Evolutionary conservation across 2,329 filamentous ascomycete genomes (phyloP).

Genomic region (Pyrenophora seminiperda): DNA sequence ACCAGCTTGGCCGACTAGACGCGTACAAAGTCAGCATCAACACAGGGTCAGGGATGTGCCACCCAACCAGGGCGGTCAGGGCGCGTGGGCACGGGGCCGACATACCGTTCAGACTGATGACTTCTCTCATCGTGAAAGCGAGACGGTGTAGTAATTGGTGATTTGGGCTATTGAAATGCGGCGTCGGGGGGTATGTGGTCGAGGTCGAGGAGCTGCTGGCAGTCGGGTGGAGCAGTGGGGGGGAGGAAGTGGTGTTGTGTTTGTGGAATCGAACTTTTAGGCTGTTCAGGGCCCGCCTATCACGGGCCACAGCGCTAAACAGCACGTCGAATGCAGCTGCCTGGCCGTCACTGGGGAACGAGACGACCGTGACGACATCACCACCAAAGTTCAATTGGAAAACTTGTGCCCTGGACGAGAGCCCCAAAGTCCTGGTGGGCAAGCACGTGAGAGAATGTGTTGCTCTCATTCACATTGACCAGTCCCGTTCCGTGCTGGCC

Average conservation of each 20-base stretch:
- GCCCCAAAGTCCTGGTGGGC: conserved; percentile 14
- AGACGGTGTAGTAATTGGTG: conserved; percentile 35
- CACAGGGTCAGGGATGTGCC: conserved; percentile 29
- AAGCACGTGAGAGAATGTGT: conserved; percentile 21
- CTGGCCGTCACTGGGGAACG: conserved; percentile 7
- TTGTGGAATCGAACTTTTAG: conserved; percentile 23
- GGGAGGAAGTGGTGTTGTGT: conserved; percentile 29
- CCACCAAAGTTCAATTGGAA: neutral
- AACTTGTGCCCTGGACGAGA: conserved; percentile 6
- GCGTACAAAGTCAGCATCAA: conserved; percentile 60
- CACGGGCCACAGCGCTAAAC: conserved; percentile 17
- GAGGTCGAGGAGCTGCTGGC: conserved; percentile 28
- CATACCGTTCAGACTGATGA: conserved; percentile 98
- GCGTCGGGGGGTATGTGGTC: conserved; percentile 30
- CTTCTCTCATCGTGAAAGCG: conserved; percentile 86
- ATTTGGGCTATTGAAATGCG: conserved; percentile 39
- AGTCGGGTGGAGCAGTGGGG: conserved; percentile 24
- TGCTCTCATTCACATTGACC: neutral
- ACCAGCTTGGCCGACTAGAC: conserved; percentile 97
- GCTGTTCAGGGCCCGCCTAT: conserved; percentile 7
- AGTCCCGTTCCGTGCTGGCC: conserved; percentile 8
- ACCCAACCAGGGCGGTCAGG: conserved; percentile 50
- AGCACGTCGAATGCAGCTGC: conserved; percentile 12
- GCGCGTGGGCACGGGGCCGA: conserved; percentile 45
- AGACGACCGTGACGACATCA: neutral